Percentiles rank a stretch among this genome's conserved stretches.
Conservation (phyloP, 1,284 basidiomycete genomes). For the Exobasidium rhododendri region DNA sequence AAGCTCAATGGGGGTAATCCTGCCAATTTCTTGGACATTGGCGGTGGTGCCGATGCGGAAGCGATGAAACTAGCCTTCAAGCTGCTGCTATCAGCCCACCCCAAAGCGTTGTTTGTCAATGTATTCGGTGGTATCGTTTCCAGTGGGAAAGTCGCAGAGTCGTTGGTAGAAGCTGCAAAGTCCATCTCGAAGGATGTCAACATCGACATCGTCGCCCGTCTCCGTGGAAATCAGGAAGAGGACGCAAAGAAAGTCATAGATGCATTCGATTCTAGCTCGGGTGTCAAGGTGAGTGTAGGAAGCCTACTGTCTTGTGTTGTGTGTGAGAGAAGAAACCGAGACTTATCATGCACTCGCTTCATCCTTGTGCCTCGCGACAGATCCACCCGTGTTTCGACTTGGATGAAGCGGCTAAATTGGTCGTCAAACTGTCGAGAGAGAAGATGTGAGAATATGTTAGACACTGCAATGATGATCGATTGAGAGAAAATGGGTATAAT, state of each 20-base stretch:
- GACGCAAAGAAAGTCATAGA: conserved; percentile 13
- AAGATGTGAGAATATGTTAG: too few relatives aligned
- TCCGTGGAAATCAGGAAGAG: conserved; percentile 11
- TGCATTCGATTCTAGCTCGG: not conserved
- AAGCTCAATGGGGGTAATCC: conserved; percentile 84
- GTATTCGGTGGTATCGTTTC: conserved; percentile 14
- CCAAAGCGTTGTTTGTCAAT: conserved; percentile 82
- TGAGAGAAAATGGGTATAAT: conserved; percentile 1
- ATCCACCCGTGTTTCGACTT: conserved; percentile 11
- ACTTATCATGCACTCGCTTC: too few relatives aligned
- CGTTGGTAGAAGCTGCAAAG: conserved; percentile 12
- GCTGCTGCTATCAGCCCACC: conserved; percentile 82
- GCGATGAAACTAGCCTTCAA: conserved; percentile 99
- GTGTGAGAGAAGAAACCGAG: too few relatives aligned
- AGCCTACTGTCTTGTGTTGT: too few relatives aligned
- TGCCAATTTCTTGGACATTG: conserved; percentile 97
- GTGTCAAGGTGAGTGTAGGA: conserved; percentile 8
- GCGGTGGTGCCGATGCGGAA: conserved; percentile 93
- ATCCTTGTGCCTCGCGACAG: too few relatives aligned
- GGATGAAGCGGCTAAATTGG: conserved; percentile 11
- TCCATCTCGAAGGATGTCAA: conserved; percentile 12
- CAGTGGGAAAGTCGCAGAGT: conserved; percentile 10
- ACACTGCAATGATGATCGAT: too few relatives aligned
- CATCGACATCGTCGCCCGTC: conserved; percentile 13
- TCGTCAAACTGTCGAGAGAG: conserved; percentile 2